Evolutionary conservation across 768 basidiomycete genomes (phyloP).

Genomic region (Hypsizygus marmoreus): DNA sequence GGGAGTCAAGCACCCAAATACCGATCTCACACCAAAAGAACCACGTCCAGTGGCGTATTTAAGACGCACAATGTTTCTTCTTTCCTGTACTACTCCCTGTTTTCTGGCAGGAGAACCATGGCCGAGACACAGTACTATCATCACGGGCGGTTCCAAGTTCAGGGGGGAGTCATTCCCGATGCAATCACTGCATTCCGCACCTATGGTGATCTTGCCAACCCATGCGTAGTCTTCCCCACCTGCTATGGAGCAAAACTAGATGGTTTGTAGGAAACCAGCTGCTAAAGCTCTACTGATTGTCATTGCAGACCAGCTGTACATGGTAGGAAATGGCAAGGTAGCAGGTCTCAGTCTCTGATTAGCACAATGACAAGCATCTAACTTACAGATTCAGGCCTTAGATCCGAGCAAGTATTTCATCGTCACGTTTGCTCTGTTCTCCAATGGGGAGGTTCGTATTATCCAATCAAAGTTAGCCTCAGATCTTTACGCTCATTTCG

Average conservation of each 20-base stretch:
- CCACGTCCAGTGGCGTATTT: neutral
- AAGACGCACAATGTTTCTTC: neutral
- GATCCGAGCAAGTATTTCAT: slow-evolving; percentile 54
- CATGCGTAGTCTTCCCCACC: slow-evolving; percentile 60
- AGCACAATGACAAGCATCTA: neutral
- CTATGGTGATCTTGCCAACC: slow-evolving; percentile 52
- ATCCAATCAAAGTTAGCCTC: neutral
- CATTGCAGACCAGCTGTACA: slow-evolving; percentile 42
- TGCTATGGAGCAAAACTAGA: slow-evolving; percentile 57
- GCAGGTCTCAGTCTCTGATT: no score
- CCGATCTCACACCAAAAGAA: no score
- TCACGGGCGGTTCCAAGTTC: slow-evolving; percentile 54
- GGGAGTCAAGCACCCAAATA: no score
- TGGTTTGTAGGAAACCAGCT: slow-evolving; percentile 34
- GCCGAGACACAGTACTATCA: slow-evolving; percentile 45
- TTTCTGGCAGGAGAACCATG: neutral
- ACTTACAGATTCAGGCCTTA: slow-evolving; percentile 36
- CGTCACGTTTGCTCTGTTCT: slow-evolving; percentile 59
- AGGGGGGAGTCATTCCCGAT: slow-evolving; percentile 55
- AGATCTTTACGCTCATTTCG: slow-evolving; percentile 3
- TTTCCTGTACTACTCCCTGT: neutral
- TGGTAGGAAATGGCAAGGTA: slow-evolving; percentile 55
- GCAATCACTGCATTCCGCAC: slow-evolving; percentile 60
- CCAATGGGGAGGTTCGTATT: slow-evolving; percentile 54
- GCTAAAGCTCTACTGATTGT: slow-evolving; percentile 12